phyloP scores from a whole-genome alignment of 2,329 filamentous ascomycete genomes.

The Calonectria ilicicola region DNA sequence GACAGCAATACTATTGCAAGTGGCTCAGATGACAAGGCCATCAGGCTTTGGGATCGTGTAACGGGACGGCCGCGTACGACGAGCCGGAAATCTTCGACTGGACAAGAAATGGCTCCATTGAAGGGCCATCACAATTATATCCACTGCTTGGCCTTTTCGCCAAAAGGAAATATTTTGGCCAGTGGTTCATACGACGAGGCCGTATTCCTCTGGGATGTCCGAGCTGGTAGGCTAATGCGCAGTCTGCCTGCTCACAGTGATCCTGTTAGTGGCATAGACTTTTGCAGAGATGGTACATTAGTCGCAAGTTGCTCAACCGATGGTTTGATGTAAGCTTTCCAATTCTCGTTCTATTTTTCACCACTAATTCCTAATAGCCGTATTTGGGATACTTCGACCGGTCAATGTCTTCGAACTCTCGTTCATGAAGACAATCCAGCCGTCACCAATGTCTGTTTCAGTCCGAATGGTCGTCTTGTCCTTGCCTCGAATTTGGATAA shows the following conservation, averaged over 20 bases:
- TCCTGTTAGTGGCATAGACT: constrained; percentile 93
- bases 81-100: constrained; percentile 51
- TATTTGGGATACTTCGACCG: constrained; percentile 95
- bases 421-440: constrained; percentile 96
- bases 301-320: constrained; percentile 93
- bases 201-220: constrained; percentile 95
- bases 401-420: constrained; percentile 93
- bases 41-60: constrained; percentile 87
- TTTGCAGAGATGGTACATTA: constrained; percentile 90
- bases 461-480: constrained; percentile 93
- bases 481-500: constrained; percentile 93
- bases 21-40: constrained; percentile 95
- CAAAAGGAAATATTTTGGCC: constrained; percentile 96
- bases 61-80: constrained; percentile 67
- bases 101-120: constrained; percentile 67
- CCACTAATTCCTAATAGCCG: constrained; percentile 62
- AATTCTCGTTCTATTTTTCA: neutral
- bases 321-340: constrained; percentile 77
- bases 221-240: constrained; percentile 88
- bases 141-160: constrained; percentile 94
- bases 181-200: constrained; percentile 98
- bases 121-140: constrained; percentile 96
- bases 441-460: constrained; percentile 90
- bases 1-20: constrained; percentile 89
- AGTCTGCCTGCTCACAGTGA: constrained; percentile 95